These are phyloP conservation scores for Boletus rubescentipes DNA, from an alignment of 768 basidiomycete species.

Conservation along the genomic window DNA sequence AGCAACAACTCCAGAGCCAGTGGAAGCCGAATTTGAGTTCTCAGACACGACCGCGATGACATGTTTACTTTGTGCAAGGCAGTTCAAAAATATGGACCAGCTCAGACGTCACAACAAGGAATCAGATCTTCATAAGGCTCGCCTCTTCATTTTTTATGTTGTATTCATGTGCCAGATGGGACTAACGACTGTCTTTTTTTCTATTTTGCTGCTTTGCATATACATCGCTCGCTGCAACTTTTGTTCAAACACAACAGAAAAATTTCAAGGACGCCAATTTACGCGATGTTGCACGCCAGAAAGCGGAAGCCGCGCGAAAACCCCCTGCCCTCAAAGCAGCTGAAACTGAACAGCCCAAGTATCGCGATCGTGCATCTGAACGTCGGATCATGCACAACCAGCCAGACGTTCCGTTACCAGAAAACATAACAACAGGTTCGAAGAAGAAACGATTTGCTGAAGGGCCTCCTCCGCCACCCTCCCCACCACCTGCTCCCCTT, in stretches of 20 bases:
- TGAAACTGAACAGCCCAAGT: constrained; percentile 66
- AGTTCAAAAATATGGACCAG: constrained; percentile 87
- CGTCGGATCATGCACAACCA: constrained; percentile 90
- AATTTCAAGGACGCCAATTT: constrained; percentile 76
- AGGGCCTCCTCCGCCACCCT: constrained; percentile 59
- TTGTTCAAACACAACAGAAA: constrained; percentile 52
- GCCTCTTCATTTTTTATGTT: constrained; percentile 39
- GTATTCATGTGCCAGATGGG: constrained; percentile 20
- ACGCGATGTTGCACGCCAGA: constrained; percentile 73
- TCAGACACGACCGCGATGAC: constrained; percentile 71
- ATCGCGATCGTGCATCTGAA: constrained; percentile 93
- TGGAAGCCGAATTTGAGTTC: constrained; percentile 76
- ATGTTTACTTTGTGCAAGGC: constrained; percentile 89
- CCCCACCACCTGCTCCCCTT: constrained; percentile 59
- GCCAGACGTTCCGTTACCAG: constrained; percentile 75
- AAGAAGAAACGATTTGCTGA: constrained; percentile 49
- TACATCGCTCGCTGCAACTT: constrained; percentile 1
- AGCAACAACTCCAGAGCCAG: constrained; percentile 38
- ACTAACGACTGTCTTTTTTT: constrained; percentile 30
- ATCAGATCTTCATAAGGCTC: constrained; percentile 94
- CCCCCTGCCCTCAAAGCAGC: constrained; percentile 23
- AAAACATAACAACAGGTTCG: constrained; percentile 36
- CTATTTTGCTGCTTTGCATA: background rate
- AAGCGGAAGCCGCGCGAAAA: constrained; percentile 49
- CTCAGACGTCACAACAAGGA: constrained; percentile 88